Evolutionary conservation across 1,284 basidiomycete genomes (phyloP).

Genomic region (Boletus mariae): DNA sequence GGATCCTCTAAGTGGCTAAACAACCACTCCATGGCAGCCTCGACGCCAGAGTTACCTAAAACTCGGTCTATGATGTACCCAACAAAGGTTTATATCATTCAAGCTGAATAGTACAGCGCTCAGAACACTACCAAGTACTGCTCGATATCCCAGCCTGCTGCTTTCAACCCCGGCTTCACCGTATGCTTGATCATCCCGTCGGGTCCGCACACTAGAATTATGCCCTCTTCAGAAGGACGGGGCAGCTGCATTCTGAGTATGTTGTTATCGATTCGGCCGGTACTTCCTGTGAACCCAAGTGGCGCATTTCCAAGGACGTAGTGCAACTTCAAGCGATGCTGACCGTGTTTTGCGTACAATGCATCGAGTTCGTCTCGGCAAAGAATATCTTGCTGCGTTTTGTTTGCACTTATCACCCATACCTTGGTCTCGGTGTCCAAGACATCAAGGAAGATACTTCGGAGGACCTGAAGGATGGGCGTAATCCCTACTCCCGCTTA

Average conservation of each 20-base stretch:
- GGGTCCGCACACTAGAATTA: slow-evolving; percentile 56
- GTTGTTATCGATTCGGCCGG: slow-evolving; percentile 42
- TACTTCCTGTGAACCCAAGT: slow-evolving; percentile 40
- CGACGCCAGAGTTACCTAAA: slow-evolving; percentile 66
- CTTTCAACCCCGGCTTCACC: slow-evolving; percentile 28
- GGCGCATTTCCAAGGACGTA: slow-evolving; percentile 42
- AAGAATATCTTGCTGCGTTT: slow-evolving; percentile 51
- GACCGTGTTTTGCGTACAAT: slow-evolving; percentile 33
- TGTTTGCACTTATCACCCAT: slow-evolving; percentile 54
- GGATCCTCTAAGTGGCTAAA: slow-evolving; percentile 95
- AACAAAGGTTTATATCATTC: too few relatives aligned
- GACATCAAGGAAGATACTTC: slow-evolving; percentile 45
- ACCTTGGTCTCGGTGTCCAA: slow-evolving; percentile 40
- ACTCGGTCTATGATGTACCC: too few relatives aligned
- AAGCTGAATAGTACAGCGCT: not conserved
- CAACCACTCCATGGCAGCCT: slow-evolving; percentile 93
- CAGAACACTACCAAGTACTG: slow-evolving; percentile 27
- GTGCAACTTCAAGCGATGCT: slow-evolving; percentile 42
- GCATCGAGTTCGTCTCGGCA: slow-evolving; percentile 50
- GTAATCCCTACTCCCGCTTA: slow-evolving; percentile 45
- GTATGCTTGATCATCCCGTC: slow-evolving; percentile 38
- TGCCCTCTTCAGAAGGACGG: slow-evolving; percentile 33
- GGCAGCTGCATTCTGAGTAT: slow-evolving; percentile 44
- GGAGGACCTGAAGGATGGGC: slow-evolving; percentile 55
- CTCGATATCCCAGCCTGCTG: slow-evolving; percentile 27